These are phyloP conservation scores for Lachnellula cervina DNA, from an alignment of 2,329 filamentous ascomycete species.

Conservation along the genomic window DNA sequence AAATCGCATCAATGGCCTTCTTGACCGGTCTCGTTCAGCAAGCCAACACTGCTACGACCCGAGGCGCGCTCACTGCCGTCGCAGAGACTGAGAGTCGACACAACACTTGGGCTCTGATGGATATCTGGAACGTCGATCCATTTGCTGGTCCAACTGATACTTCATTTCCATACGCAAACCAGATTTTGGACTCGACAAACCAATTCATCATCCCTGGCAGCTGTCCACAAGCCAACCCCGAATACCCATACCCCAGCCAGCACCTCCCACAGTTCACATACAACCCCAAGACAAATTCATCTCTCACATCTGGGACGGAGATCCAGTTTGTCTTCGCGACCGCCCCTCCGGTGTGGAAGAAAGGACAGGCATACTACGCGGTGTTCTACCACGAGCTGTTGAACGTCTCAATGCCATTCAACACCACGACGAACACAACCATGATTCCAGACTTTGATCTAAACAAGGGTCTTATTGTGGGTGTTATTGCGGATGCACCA, in stretches of 20 bases:
- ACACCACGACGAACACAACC: conserved; percentile 32
- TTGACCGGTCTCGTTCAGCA: conserved; percentile 35
- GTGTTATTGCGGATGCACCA: conserved; percentile 33
- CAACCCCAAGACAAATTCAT: conserved; percentile 23
- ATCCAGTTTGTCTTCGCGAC: conserved; percentile 32
- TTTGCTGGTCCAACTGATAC: conserved; percentile 40
- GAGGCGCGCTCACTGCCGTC: conserved; percentile 36
- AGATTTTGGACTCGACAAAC: conserved; percentile 37
- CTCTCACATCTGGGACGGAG: conserved; percentile 30
- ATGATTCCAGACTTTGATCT: conserved; percentile 35
- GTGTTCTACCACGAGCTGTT: conserved; percentile 38
- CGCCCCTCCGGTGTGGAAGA: conserved; percentile 26
- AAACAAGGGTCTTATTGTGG: conserved; percentile 34
- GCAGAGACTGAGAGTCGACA: conserved; percentile 37
- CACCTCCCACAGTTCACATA: conserved; percentile 32
- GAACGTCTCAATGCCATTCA: conserved; percentile 35
- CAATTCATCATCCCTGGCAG: conserved; percentile 30
- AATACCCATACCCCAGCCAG: conserved; percentile 36
- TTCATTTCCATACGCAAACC: conserved; percentile 38
- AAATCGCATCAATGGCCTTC: conserved; percentile 38
- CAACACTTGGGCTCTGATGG: conserved; percentile 38
- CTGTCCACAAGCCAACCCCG: conserved; percentile 35
- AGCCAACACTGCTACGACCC: conserved; percentile 31
- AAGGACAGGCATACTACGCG: conserved; percentile 33
- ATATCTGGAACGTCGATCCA: conserved; percentile 36